A percentile compares a stretch with the other conserved stretches of the same genome.
Evolutionary conservation across 2,329 filamentous ascomycete genomes (phyloP).

Genomic region (Hymenoscyphus salicellus): DNA sequence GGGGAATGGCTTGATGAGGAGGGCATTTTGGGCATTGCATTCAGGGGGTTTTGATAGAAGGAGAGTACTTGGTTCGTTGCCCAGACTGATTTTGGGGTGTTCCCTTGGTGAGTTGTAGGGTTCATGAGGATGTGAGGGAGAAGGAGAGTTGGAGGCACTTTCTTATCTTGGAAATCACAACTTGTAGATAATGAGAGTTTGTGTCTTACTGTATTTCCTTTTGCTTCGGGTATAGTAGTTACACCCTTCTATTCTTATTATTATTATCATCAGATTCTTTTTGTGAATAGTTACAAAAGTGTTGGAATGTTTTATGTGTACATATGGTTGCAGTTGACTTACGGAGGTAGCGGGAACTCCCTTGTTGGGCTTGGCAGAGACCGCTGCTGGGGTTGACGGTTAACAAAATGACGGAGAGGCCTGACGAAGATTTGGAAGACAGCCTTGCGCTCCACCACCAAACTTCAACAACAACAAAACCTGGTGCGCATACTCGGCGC

Average conservation of each 20-base stretch:
- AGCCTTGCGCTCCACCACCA: slow-evolving; percentile 1
- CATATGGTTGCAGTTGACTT: neutral
- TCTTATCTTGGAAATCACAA: too few species aligned
- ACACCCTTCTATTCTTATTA: too few species aligned
- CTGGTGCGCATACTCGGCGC: neutral
- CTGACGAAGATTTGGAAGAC: neutral
- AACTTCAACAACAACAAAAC: neutral
- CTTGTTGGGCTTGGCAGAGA: neutral
- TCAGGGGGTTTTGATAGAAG: neutral
- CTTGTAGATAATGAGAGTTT: too few species aligned
- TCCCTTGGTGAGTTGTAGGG: too few species aligned
- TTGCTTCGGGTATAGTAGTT: too few species aligned
- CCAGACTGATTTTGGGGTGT: neutral
- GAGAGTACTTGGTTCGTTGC: neutral
- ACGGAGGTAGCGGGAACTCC: neutral
- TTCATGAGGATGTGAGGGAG: too few species aligned
- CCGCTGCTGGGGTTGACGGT: neutral
- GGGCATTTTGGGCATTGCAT: neutral
- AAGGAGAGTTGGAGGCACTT: too few species aligned
- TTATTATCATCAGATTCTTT: too few species aligned
- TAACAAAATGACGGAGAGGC: neutral
- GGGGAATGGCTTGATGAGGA: neutral
- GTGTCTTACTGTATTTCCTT: too few species aligned
- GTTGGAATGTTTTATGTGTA: neutral
- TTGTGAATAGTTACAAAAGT: too few species aligned